These are phyloP conservation scores for Angophora floribunda DNA, from an alignment of 345 rosid genomes.

Conservation along the genomic window DNA sequence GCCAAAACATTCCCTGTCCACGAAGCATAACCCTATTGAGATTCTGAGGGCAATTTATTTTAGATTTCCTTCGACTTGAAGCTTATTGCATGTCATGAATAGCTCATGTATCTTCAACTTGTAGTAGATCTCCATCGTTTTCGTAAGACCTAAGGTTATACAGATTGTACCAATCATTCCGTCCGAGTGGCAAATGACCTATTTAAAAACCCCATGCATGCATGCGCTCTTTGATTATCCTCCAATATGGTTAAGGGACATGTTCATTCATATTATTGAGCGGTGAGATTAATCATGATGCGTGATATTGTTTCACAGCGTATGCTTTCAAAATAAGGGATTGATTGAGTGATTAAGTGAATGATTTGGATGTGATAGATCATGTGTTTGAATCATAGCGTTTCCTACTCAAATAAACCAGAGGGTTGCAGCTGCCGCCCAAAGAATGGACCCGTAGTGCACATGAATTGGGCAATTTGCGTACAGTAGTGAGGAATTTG, in stretches of 20 bases:
- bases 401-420: neutral
- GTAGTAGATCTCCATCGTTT: neutral
- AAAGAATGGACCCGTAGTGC: neutral
- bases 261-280: neutral
- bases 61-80: neutral
- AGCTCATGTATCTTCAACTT: neutral
- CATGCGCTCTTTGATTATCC: neutral
- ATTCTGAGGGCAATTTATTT: neutral
- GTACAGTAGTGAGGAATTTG: neutral
- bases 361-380: neutral
- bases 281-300: neutral
- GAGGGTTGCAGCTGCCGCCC: neutral
- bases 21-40: neutral
- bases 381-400: neutral
- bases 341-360: neutral
- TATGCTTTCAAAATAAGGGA: neutral
- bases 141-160: neutral
- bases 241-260: neutral
- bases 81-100: neutral
- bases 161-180: neutral
- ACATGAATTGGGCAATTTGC: neutral
- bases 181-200: neutral
- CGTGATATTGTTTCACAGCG: neutral
- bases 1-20: neutral
- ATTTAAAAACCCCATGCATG: neutral